Conservation (phyloP, 108 stramenopile genomes). For the Cylindrotheca fusiformis region DNA sequence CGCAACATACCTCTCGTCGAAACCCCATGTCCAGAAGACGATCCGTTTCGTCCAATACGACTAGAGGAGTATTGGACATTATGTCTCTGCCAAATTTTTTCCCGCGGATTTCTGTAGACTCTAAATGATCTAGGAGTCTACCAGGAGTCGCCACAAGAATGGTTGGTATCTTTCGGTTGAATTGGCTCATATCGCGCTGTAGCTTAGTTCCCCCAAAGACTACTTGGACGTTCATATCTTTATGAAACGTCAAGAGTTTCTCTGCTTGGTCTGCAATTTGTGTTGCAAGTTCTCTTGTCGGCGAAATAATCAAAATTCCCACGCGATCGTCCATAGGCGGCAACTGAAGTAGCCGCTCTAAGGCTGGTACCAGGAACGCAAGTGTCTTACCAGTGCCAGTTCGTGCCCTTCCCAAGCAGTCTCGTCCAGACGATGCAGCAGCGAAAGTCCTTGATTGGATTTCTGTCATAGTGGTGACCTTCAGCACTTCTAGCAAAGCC, state of each 20-base stretch:
- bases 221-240: conserved; percentile 35
- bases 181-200: conserved; percentile 36
- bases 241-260: conserved; percentile 35
- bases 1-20: conserved; percentile 89
- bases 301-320: conserved; percentile 76
- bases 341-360: conserved; percentile 35
- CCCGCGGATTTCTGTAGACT: conserved; percentile 8
- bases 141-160: conserved; percentile 93
- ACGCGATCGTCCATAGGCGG: conserved; percentile 3
- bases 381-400: conserved; percentile 97
- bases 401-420: conserved; percentile 85
- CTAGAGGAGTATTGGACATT: conserved; percentile 19
- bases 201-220: conserved; percentile 78
- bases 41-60: conserved; percentile 95
- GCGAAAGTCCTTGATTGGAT: conserved; percentile 82
- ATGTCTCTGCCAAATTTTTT: conserved; percentile 37
- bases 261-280: conserved; percentile 84
- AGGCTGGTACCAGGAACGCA: conserved; percentile 91
- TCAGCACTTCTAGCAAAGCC: conserved; percentile 31
- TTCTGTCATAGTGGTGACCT: conserved; percentile 73
- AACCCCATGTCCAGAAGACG: conserved; percentile 91
- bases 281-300: conserved; percentile 88
- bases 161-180: conserved; percentile 35
- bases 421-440: conserved; percentile 43
- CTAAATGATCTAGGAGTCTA: conserved; percentile 69